Conservation (phyloP, 2,329 filamentous ascomycete species). For the Exophiala xenobiotica region DNA sequence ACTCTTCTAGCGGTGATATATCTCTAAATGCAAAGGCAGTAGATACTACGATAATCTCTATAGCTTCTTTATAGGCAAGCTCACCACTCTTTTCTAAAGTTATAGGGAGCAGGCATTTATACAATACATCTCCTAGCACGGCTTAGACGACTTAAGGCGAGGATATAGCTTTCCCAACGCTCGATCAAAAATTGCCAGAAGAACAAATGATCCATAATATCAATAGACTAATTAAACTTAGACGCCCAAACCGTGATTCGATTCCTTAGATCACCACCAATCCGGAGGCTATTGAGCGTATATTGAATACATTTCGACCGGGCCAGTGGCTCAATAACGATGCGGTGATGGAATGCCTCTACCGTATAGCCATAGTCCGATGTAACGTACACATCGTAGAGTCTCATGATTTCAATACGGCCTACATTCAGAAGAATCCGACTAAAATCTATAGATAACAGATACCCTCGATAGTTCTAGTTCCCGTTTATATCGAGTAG, state of each 20-base stretch:
- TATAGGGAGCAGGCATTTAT: conserved; percentile 2
- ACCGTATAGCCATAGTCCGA: conserved; percentile 2
- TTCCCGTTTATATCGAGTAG: conserved; percentile 1
- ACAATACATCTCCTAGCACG: conserved; percentile 1
- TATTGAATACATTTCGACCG: conserved; percentile 5
- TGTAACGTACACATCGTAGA: conserved; percentile 1
- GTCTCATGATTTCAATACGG: conserved; percentile 4
- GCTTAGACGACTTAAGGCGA: background rate
- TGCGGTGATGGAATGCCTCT: conserved; percentile 4
- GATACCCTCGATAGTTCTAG: conserved; percentile 3
- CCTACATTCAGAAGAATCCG: conserved; percentile 1
- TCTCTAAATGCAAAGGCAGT: background rate
- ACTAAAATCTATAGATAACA: conserved; percentile 1
- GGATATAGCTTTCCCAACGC: background rate
- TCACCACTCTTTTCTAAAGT: conserved; percentile 1
- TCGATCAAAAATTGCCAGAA: conserved; percentile 2
- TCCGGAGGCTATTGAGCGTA: conserved; percentile 1
- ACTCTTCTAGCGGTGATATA: conserved; percentile 1
- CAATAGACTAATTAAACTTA: background rate
- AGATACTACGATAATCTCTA: conserved; percentile 1
- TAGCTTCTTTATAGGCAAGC: background rate
- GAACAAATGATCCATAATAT: conserved; percentile 1
- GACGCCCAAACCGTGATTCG: background rate
- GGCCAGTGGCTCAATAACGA: conserved; percentile 6
- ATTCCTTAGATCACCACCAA: conserved; percentile 1